Evolutionary conservation across 805 yeast species (phyloP), one percentile per base, ranked within the genome.

Genomic region (Teunomyces atbi): DNA sequence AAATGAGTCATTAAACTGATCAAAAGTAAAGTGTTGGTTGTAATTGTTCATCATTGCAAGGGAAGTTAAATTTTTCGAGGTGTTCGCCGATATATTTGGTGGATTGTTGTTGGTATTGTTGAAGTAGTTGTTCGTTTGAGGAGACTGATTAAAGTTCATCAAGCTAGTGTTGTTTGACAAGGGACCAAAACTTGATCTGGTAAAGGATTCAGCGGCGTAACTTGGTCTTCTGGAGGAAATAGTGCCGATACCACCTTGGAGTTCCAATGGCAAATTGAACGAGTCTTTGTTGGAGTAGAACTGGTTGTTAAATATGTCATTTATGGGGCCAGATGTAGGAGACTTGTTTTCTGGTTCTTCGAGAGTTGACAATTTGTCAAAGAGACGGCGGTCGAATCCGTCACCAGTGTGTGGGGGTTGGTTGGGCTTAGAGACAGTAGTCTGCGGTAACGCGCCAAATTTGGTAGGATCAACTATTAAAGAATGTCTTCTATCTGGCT

Each of bases 181-280:
- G 20, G 49, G 47, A 6, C 48, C 50, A 34, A 50, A 46, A 38
- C 43, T 56, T 49, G 60, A 57, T 42, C 78, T 65, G 20, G 82
- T 77, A 48, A 79, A 71, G 2, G 77, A 67, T 57, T 84, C 92
- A 2, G 90, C 87, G 10, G 89, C 82, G 59, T 82, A 85, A 45
- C 85, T 78, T 11, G 91, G 89, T 64, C 94, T 76, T 64, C 94
- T 74, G 8, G 86, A 79, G 19, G 79, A 76, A 36, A 83, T 81
- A 46, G 71, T 80, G 23, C 80, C 79, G 2, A 82, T 66, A 0
- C 87, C 87, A 37, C 87, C 86, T 60, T 82, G 86, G 32, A 82
- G 68, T 53, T 82, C 86, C 5, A 68, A 46, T 0, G 88, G 87
- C 43, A 82, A 64, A 49, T 63, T 67, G 59, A 78, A 78, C 35